These are phyloP conservation scores for Cyclotella choctawhatcheeana DNA, from an alignment of 108 stramenopile genomes.

Conservation along the genomic window DNA sequence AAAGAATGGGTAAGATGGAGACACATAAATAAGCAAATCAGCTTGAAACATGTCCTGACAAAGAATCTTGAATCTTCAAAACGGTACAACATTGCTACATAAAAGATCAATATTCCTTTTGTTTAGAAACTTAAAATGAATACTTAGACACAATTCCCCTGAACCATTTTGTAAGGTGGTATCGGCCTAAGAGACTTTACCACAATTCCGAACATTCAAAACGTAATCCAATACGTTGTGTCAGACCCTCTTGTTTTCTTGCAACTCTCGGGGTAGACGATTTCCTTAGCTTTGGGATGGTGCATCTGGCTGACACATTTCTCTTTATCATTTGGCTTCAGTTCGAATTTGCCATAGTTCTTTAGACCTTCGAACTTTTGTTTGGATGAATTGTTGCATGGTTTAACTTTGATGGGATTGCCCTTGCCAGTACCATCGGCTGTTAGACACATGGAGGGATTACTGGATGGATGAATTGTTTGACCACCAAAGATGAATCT, in stretches of 20 bases:
- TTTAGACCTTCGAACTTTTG: conserved; percentile 17
- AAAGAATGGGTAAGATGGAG: too few relatives aligned
- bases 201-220: conserved; percentile 13
- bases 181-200: too few relatives aligned
- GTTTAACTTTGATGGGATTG: conserved; percentile 1
- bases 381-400: background rate
- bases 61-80: too few relatives aligned
- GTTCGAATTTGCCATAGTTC: conserved; percentile 19
- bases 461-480: background rate
- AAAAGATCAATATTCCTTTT: too few relatives aligned
- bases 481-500: background rate
- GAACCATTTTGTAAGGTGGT: too few relatives aligned
- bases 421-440: background rate
- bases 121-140: too few relatives aligned
- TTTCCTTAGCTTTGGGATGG: conserved; percentile 39
- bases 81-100: too few relatives aligned
- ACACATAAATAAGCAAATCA: too few relatives aligned
- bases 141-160: too few relatives aligned
- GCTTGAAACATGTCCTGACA: too few relatives aligned
- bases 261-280: conserved; percentile 32
- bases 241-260: conserved; percentile 1
- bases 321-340: conserved; percentile 6
- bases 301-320: conserved; percentile 29
- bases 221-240: conserved; percentile 37
- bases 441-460: conserved; percentile 15